Conservation (phyloP, 1,284 basidiomycete genomes). For the Pholiota adiposa region DNA sequence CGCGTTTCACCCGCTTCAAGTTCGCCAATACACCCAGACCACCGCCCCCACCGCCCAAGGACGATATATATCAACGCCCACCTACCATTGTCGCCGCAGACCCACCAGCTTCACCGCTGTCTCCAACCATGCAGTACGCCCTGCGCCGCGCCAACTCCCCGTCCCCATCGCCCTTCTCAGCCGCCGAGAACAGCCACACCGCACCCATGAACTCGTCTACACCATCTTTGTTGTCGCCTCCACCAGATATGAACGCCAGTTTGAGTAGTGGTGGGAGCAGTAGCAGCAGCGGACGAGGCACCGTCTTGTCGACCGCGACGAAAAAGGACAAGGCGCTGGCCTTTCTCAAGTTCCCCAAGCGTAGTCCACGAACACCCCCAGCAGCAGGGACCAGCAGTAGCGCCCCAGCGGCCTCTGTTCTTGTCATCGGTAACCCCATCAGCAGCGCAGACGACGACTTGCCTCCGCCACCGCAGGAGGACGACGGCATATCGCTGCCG, state of each 20-base stretch:
- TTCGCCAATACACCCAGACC: slow-evolving; percentile 35
- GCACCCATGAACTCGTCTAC: slow-evolving; percentile 18
- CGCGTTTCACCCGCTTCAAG: slow-evolving; percentile 22
- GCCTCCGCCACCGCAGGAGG: slow-evolving; percentile 45
- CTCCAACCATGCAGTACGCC: slow-evolving; percentile 36
- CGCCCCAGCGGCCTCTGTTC: slow-evolving; percentile 3
- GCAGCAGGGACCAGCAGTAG: slow-evolving; percentile 17
- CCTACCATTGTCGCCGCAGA: slow-evolving; percentile 29
- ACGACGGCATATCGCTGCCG: slow-evolving; percentile 67
- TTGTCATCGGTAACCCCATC: slow-evolving; percentile 22
- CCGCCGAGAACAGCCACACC: slow-evolving; percentile 25
- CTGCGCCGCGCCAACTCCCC: slow-evolving; percentile 37
- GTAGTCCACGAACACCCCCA: slow-evolving; percentile 37
- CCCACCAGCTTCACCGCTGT: slow-evolving; percentile 40
- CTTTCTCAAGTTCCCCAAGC: slow-evolving; percentile 55
- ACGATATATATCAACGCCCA: slow-evolving; percentile 47
- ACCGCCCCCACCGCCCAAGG: slow-evolving; percentile 72
- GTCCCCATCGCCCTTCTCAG: slow-evolving; percentile 14
- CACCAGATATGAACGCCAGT: neutral
- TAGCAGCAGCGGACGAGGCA: neutral
- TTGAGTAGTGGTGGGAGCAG: neutral
- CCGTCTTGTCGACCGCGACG: slow-evolving; percentile 11
- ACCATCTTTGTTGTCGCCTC: slow-evolving; percentile 6
- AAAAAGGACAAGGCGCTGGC: slow-evolving; percentile 42
- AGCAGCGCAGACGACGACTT: slow-evolving; percentile 28